A percentile compares a stretch with the other conserved stretches of the same genome.
Evolutionary conservation across 257 asterid genomes (phyloP).

Genomic region (Solanum medicagineum): DNA sequence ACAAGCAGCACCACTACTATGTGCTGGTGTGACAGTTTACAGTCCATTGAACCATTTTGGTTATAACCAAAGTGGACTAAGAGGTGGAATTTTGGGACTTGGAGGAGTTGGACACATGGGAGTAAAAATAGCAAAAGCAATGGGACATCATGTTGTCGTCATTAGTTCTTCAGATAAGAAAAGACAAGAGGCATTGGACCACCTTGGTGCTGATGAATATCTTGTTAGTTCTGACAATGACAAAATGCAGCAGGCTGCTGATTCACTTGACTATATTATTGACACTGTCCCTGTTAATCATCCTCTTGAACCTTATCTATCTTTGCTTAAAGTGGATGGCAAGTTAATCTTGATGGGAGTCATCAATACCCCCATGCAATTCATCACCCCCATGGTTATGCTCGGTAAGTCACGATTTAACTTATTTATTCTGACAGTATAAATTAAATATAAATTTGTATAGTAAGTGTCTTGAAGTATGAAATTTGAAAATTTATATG

Average conservation of each 20-base stretch:
- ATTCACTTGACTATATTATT: conserved; percentile 76
- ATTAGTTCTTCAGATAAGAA: conserved; percentile 82
- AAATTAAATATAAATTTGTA: neutral
- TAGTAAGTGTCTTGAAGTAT: neutral
- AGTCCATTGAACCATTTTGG: conserved; percentile 87
- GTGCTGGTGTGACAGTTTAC: conserved; percentile 87
- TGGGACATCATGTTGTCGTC: conserved; percentile 84
- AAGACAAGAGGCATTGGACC: conserved; percentile 61
- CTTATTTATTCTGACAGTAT: neutral
- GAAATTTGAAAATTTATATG: neutral
- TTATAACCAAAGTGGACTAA: conserved; percentile 44
- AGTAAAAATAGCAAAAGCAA: conserved; percentile 82
- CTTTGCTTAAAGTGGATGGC: conserved; percentile 73
- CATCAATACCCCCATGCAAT: conserved; percentile 72
- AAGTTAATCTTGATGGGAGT: conserved; percentile 89
- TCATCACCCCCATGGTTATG: conserved; percentile 77
- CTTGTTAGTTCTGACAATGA: conserved; percentile 57
- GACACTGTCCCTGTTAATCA: conserved; percentile 79
- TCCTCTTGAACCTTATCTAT: conserved; percentile 76
- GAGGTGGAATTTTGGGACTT: conserved; percentile 78
- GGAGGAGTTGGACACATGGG: conserved; percentile 99
- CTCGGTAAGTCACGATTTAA: conserved; percentile 42
- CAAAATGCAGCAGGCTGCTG: conserved; percentile 46
- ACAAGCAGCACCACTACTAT: conserved; percentile 86
- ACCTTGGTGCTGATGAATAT: conserved; percentile 85